phyloP scores from a whole-genome alignment of 306 rosid genomes.

The Heteromeles arbutifolia region DNA sequence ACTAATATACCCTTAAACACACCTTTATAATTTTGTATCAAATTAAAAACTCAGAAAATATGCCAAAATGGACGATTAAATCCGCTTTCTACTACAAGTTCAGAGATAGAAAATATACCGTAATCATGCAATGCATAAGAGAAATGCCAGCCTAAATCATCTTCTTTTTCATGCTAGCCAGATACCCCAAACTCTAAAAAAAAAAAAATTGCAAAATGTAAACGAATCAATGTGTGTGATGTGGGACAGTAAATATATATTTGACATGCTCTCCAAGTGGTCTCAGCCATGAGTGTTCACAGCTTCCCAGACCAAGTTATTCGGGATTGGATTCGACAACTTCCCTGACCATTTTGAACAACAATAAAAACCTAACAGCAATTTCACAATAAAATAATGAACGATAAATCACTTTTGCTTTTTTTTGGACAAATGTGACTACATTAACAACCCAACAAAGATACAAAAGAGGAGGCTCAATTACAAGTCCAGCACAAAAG shows the following conservation, averaged over 20 bases:
- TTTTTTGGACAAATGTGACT: no score
- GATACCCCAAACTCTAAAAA: neutral
- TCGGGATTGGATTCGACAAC: conserved; percentile 24
- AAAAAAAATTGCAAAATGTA: neutral
- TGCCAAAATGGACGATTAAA: neutral
- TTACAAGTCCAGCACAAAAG: no score
- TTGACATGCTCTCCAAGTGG: neutral
- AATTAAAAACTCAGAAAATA: neutral
- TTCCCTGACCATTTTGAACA: conserved; percentile 25
- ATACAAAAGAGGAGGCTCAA: no score
- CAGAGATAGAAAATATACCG: neutral
- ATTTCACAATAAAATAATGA: no score
- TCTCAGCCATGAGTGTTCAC: conserved; percentile 40
- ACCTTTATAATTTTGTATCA: neutral
- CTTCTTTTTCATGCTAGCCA: neutral
- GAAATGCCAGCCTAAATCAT: neutral
- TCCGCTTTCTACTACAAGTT: neutral
- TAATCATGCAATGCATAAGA: neutral
- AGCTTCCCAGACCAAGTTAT: conserved; percentile 40
- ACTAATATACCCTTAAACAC: no score
- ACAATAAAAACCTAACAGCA: neutral
- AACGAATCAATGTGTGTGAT: neutral
- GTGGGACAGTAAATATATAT: neutral
- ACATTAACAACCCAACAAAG: no score
- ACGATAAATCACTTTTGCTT: neutral